Percentiles rank a stretch among this genome's conserved stretches.
Evolutionary conservation across 305 asterid species (phyloP).

Genomic region (Plantago rigida): DNA sequence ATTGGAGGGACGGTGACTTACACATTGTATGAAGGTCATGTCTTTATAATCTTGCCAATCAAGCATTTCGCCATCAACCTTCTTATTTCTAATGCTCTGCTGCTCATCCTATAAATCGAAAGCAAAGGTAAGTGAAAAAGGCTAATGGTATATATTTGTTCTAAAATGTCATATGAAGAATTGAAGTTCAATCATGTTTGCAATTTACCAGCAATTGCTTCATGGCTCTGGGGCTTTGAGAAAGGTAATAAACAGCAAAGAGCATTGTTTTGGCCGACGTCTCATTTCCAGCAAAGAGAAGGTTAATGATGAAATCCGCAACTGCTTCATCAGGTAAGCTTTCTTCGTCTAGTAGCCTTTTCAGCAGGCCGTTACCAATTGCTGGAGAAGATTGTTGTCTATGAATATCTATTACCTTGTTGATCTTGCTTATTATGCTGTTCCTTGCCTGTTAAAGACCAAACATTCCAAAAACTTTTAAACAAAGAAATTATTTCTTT

Average conservation of each 20-base stretch:
- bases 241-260: conserved; percentile 71
- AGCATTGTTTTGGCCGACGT: conserved; percentile 92
- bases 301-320: conserved; percentile 81
- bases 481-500: no score
- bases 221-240: conserved; percentile 70
- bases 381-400: conserved; percentile 34
- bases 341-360: conserved; percentile 66
- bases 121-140: conserved; percentile 3
- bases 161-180: no score
- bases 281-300: conserved; percentile 84
- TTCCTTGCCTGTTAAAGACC: conserved; percentile 55
- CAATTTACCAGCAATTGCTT: conserved; percentile 54
- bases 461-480: background rate
- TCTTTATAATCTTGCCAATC: conserved; percentile 77
- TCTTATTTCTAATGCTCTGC: conserved; percentile 39
- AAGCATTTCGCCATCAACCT: conserved; percentile 44
- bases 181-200: background rate
- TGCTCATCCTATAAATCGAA: conserved; percentile 56
- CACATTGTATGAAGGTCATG: conserved; percentile 82
- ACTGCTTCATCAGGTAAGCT: conserved; percentile 67
- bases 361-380: conserved; percentile 50
- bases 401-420: conserved; percentile 45
- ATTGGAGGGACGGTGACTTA: conserved; percentile 27
- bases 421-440: conserved; percentile 59
- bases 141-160: no score